A percentile compares a stretch with the other conserved stretches of the same genome.
phyloP scores from a whole-genome alignment of 495 filamentous ascomycete genomes.

The Penicillium riverlandense region DNA sequence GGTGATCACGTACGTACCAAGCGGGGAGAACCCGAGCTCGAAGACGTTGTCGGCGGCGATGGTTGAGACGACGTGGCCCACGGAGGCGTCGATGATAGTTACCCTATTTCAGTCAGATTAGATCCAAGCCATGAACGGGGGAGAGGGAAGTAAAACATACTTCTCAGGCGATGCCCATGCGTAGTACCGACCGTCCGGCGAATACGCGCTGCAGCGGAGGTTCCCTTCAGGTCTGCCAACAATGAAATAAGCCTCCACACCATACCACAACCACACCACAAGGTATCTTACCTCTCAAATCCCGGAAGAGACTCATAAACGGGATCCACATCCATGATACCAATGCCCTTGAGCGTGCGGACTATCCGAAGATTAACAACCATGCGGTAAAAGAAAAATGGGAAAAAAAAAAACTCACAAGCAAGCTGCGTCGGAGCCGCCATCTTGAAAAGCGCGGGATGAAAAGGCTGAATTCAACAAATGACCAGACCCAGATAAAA shows the following conservation, averaged over 20 bases:
- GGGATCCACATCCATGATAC: conserved; percentile 82
- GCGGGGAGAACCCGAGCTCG: conserved; percentile 89
- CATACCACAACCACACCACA: background rate
- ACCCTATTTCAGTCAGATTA: conserved; percentile 43
- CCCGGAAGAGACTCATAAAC: conserved; percentile 79
- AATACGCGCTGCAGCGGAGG: conserved; percentile 89
- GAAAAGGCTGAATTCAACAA: conserved; percentile 4
- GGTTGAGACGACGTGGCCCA: conserved; percentile 67
- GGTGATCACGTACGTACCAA: conserved; percentile 87
- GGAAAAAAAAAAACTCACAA: conserved; percentile 44
- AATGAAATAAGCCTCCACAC: conserved; percentile 14
- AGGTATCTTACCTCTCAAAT: conserved; percentile 56
- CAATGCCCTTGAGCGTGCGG: conserved; percentile 93
- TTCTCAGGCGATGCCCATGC: conserved; percentile 86
- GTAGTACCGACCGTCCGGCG: conserved; percentile 89
- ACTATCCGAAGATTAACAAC: conserved; percentile 34
- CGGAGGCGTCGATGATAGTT: conserved; percentile 72
- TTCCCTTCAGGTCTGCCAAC: conserved; percentile 75
- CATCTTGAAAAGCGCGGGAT: conserved; percentile 46
- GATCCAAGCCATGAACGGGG: background rate
- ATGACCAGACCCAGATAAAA: background rate
- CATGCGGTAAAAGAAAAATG: background rate
- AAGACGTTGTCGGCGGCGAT: conserved; percentile 76
- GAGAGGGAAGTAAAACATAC: conserved; percentile 29
- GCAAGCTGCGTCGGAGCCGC: conserved; percentile 84